Conservation (phyloP, 2,329 filamentous ascomycete genomes). For the Penicillium griseofulvum region DNA sequence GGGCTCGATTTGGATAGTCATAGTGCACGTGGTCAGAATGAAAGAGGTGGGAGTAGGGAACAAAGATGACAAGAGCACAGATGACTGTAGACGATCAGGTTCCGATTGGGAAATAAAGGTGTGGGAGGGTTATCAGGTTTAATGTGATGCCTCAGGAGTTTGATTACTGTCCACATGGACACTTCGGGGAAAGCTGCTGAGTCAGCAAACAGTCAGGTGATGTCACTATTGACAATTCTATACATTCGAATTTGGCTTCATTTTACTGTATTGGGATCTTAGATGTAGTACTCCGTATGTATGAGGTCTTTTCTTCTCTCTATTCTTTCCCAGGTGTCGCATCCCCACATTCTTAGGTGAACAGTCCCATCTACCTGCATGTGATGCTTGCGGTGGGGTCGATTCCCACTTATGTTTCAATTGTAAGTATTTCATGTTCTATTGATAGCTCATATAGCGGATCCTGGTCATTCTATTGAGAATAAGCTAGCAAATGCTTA, state of each 20-base stretch:
- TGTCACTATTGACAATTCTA: conserved; percentile 23
- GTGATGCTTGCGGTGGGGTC: conserved; percentile 1
- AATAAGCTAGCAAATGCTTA: not conserved
- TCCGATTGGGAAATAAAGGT: conserved; percentile 7
- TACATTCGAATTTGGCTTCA: not conserved
- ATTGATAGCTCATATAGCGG: not conserved
- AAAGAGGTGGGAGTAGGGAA: not conserved
- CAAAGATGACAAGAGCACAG: not conserved
- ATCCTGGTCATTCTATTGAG: not conserved
- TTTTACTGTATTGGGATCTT: not conserved
- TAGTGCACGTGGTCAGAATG: conserved; percentile 46
- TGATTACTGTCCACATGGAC: conserved; percentile 18
- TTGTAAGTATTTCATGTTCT: not conserved
- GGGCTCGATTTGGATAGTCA: conserved; percentile 95
- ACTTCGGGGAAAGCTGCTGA: conserved; percentile 14
- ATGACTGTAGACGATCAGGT: conserved; percentile 6
- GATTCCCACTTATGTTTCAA: not conserved
- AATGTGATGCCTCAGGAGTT: conserved; percentile 22
- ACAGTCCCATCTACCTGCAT: not conserved
- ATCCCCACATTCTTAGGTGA: not conserved
- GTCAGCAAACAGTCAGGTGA: conserved; percentile 32
- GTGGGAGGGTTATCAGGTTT: conserved; percentile 17
- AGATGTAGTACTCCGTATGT: no score
- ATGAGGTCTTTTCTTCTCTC: not conserved
- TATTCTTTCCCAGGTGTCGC: not conserved